Percentiles rank a stretch among this genome's conserved stretches.
Conservation (phyloP, 2,329 filamentous ascomycete species). For the Cercospora zeae-maydis region DNA sequence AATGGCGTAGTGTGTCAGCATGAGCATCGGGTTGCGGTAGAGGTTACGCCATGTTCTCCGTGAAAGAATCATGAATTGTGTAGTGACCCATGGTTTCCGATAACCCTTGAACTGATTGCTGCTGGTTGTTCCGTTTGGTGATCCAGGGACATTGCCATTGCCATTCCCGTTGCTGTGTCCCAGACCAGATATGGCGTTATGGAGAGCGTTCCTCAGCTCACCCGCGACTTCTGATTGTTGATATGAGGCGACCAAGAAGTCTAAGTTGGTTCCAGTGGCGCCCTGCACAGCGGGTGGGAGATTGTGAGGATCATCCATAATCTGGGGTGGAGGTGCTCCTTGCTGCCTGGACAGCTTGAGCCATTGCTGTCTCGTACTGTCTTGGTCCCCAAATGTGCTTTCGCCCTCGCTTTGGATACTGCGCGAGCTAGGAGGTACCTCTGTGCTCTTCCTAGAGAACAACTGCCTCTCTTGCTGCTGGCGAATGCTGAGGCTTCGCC, state of each 20-base stretch:
- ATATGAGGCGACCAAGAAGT: constrained; percentile 74
- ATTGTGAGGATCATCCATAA: constrained; percentile 50
- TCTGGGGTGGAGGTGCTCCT: constrained; percentile 51
- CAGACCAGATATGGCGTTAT: constrained; percentile 62
- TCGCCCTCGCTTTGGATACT: constrained; percentile 55
- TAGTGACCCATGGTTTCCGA: constrained; percentile 69
- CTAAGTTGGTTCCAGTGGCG: constrained; percentile 71
- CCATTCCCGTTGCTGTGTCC: constrained; percentile 60
- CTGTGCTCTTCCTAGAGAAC: constrained; percentile 74
- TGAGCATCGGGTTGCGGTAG: constrained; percentile 94
- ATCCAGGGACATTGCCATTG: constrained; percentile 37
- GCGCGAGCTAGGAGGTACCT: constrained; percentile 44
- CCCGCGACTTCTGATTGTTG: constrained; percentile 71
- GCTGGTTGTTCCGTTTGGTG: constrained; percentile 50
- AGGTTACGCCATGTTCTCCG: constrained; percentile 93
- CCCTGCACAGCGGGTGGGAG: constrained; percentile 31
- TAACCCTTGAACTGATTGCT: constrained; percentile 64
- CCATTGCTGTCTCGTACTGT: constrained; percentile 56
- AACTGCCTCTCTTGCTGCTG: constrained; percentile 85
- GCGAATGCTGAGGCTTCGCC: constrained; percentile 75
- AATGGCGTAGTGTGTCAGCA: constrained; percentile 98
- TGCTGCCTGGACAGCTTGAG: constrained; percentile 55
- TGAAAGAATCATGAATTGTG: constrained; percentile 87
- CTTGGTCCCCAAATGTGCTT: constrained; percentile 35
- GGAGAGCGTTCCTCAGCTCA: constrained; percentile 73